Evolutionary conservation across 352 stramenopile genomes (phyloP), one percentile per base, ranked within the genome.

Genomic region (Saprolegnia parasitica): DNA sequence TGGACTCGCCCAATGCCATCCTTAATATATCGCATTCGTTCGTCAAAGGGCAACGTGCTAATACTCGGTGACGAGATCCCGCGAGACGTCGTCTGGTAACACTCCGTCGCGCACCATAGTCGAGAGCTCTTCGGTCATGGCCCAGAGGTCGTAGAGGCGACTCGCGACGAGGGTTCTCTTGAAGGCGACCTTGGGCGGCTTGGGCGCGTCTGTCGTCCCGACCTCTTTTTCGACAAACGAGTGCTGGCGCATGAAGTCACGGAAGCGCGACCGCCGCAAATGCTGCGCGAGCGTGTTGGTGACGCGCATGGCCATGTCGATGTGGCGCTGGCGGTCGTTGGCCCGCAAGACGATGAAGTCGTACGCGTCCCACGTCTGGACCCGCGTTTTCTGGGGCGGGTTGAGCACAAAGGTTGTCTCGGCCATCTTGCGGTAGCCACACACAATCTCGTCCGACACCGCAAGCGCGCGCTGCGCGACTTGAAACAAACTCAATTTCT

Each of bases 91-190:
- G 24, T 20, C 13, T 40, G 52, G 52, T n/a, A 60, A n/a, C 13
- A 60, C 52, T 21, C 52, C 52, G 52, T 60, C 52, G 13, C 52
- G 52, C 13, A 60, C 11, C 11, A 60, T 15, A 1, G 52, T n/a
- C 35, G 52, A 60, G 52, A 60, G 11, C 35, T 60, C 52, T 24
- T 60, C 52, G 35, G 52, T 60, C 52, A 60, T 60, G 13, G 52
- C 52, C 52, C 52, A 60, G 8, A 60, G 35, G 9, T 60, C 52
- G 35, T 60, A 60, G 11, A 60, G 11, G 11, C 52, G 52, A 4
- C 11, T 26, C 13, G 13, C n/a, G 13, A 60, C 13, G 13, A 21
- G 24, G 11, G 52, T 60, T 60, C n/a, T 60, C 20, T 35, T 60
- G 20, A 60, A 60, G 13, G 35, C 35, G 24, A 21, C 52, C 35